Base-by-base conservation (phyloP, 106 monocot genomes). In the Hemerocallis citrina region DNA sequence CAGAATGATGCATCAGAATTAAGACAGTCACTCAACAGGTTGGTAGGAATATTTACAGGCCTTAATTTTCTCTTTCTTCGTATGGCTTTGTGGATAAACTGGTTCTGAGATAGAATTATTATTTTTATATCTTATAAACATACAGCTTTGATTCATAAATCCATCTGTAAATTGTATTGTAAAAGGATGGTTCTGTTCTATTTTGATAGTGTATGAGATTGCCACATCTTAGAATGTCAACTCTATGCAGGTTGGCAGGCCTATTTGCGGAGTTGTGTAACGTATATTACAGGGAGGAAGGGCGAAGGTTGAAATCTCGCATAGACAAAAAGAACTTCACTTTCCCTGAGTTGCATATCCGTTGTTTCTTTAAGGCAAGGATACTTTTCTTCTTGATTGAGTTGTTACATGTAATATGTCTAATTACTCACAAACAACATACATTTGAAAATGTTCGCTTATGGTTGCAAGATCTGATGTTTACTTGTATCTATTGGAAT, bases 221-320 rank as follows among this genome's bases (percentile, higher is more conserved):
- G 14, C 16, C 7, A 51, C n/a, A 64, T 25, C 63, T 41, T 13
- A 62, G 41, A 12, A 34, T n/a, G 25, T 68, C 37, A 34, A 65
- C 19, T 24, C 3, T 65, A 1, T 75, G 46, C 68, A 77, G 88
- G 65, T 38, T 88, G 57, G 77, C 72, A 38, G 64, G 48, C 34
- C 37, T 77, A 19, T 93, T 93, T 85, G 72, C 89, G 23, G 93
- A 93, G 35, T 61, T 93, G 40, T 88, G 89, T 52, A 77, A 69
- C 38, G 61, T 72, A 64, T 89, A 89, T 44, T 93, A 93, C 70
- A 81, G 78, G 69, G 93, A 93, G 21, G 85, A 93, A 72, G 93
- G 82, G 0, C 69, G 85, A 36, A 89, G 74, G 58, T 74, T 89
- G 62, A 93, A 75, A 65, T 12, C 63, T 24, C 74, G 81, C 24